Evolutionary conservation across 192 early-diverging fungal species (phyloP).

Genomic region (Piromyces finnis): DNA sequence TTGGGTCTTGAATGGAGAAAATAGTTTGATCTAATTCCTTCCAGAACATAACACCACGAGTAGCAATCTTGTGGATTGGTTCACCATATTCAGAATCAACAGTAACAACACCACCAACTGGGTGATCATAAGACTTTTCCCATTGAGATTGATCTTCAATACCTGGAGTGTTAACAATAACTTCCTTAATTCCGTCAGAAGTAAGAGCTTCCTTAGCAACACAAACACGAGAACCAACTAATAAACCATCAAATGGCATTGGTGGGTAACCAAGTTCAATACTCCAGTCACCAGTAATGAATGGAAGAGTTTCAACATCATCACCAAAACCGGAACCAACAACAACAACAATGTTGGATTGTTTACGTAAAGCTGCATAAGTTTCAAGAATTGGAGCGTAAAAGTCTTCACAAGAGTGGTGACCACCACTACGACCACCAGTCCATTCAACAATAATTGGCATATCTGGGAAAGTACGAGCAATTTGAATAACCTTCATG

Average conservation of each 20-base stretch:
- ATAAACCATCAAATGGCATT: conserved; percentile 90
- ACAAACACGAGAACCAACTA: conserved; percentile 94
- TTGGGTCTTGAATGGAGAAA: conserved; percentile 46
- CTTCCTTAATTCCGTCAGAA: conserved; percentile 59
- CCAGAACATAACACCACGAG: conserved; percentile 57
- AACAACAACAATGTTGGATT: conserved; percentile 63
- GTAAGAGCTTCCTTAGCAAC: conserved; percentile 75
- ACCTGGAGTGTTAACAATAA: conserved; percentile 71
- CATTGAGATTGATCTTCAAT: conserved; percentile 58
- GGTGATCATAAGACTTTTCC: conserved; percentile 64
- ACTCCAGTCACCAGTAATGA: conserved; percentile 87
- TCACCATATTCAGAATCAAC: conserved; percentile 80
- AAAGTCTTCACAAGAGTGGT: conserved; percentile 93
- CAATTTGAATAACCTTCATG: conserved; percentile 67
- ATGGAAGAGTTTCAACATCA: conserved; percentile 65
- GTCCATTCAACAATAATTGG: conserved; percentile 91
- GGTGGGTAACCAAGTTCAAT: conserved; percentile 54
- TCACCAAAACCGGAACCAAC: conserved; percentile 87
- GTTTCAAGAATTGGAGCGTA: conserved; percentile 77
- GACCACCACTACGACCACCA: conserved; percentile 86
- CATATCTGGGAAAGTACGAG: conserved; percentile 58
- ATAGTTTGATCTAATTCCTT: conserved; percentile 69
- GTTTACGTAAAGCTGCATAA: conserved; percentile 64
- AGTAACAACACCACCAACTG: conserved; percentile 63
- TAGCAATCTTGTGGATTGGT: conserved; percentile 82